A percentile compares a stretch with the other conserved stretches of the same genome.
Conservation (phyloP, 2,329 filamentous ascomycete genomes). For the Cytospora chrysosperma region DNA sequence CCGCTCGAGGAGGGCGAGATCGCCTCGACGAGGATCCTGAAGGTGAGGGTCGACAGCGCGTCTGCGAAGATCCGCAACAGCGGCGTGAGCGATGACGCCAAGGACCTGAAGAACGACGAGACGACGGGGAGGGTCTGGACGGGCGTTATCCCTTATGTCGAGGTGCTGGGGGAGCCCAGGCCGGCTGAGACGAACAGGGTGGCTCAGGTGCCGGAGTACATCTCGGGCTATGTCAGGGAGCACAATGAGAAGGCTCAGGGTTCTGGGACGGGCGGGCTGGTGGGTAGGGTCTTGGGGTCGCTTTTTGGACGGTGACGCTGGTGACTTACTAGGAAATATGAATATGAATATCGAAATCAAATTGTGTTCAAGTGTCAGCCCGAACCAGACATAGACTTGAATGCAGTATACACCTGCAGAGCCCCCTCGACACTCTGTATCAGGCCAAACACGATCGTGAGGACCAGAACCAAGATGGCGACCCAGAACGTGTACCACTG, state of each 20-base stretch:
- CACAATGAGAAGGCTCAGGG: constrained; percentile 33
- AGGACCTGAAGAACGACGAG: constrained; percentile 40
- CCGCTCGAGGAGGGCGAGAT: constrained; percentile 74
- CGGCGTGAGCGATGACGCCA: constrained; percentile 54
- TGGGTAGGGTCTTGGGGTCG: constrained; percentile 16
- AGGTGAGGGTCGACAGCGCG: constrained; percentile 65
- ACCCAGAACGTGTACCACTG: constrained; percentile 50
- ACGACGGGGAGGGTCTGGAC: constrained; percentile 47
- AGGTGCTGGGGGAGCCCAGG: constrained; percentile 62
- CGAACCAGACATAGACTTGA: neutral
- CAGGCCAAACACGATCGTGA: constrained; percentile 41
- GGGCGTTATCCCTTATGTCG: constrained; percentile 62
- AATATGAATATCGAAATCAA: neutral
- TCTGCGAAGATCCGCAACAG: constrained; percentile 74
- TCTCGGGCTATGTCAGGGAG: constrained; percentile 45
- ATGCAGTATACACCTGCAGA: constrained; percentile 37
- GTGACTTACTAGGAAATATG: neutral
- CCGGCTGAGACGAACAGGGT: constrained; percentile 59
- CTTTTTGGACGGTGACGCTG: constrained; percentile 9
- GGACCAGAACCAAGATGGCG: constrained; percentile 37
- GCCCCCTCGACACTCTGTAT: constrained; percentile 42
- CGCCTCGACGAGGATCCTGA: constrained; percentile 70
- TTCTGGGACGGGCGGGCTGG: neutral
- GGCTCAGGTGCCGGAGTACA: constrained; percentile 58
- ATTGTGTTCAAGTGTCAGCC: neutral